Base-by-base conservation (phyloP, 1,139 yeast genomes). In the Suhomyces kunorum region DNA sequence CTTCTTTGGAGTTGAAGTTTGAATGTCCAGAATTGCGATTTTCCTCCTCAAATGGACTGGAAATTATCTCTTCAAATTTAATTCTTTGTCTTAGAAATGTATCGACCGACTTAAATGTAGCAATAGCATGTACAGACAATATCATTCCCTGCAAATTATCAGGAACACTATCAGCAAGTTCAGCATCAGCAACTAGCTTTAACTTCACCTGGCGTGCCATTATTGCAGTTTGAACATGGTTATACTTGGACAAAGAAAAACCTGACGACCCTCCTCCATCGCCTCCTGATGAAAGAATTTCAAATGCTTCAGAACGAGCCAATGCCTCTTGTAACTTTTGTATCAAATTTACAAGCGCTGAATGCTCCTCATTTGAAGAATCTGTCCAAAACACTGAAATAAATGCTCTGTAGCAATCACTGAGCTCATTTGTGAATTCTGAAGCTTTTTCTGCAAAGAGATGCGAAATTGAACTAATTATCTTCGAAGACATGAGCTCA, bases 61-160 rank as follows among this genome's bases (percentile, higher is more conserved):
- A 8, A 4, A n/a, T 6, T 9, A n/a, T 9, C 3, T 20, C 24
- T 20, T 20, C 24, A 27, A 66, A 53, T 22, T 49, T 50, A 12
- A 66, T 49, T 39, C 70, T 53, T 37, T 60, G 70, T 32, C 58
- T 77, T 46, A 83, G 63, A 53, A 87, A 88, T 2, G 80, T 76
- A 38, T 80, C 83, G 28, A 90, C 72, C 1, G 90, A 79, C 44
- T 76, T 78, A 56, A 88, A 83, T 0, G 96, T 85, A 0, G 96
- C 95, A 51, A 89, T 83, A 0, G 95, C 95, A 58, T 89, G 96
- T n/a, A 87, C 86, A 13, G 90, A 76, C 14, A 89, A 64, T 24
- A 80, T 63, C 54, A 83, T 56, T 26, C 68, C 66, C 27, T 66
- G 66, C 49, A 69, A 53, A 6, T 54, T 56, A 1, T 60, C 53